Percentiles rank a stretch among this genome's conserved stretches.
These are phyloP conservation scores for Xylaria sp. DNA, from an alignment of 2,329 filamentous ascomycete genomes.

Conservation along the genomic window DNA sequence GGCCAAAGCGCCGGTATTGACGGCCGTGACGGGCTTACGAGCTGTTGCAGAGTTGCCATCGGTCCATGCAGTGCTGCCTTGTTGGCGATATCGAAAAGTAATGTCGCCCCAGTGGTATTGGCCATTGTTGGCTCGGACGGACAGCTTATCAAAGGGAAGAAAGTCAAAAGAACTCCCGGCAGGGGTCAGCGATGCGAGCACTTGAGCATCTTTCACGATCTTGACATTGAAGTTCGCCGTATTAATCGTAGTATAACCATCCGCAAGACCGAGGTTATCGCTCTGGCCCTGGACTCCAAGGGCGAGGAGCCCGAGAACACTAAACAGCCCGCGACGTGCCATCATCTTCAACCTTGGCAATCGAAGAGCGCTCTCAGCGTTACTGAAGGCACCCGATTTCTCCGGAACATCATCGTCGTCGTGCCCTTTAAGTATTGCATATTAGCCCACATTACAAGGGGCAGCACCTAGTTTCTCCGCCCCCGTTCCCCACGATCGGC, in stretches of 20 bases:
- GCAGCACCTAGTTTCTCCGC: conserved; percentile 14
- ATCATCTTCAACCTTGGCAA: conserved; percentile 23
- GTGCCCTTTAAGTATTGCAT: conserved; percentile 21
- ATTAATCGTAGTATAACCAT: conserved; percentile 54
- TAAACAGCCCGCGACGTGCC: conserved; percentile 19
- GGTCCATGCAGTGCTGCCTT: conserved; percentile 55
- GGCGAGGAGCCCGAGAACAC: conserved; percentile 34
- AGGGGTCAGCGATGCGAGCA: conserved; percentile 60
- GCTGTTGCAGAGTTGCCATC: conserved; percentile 57
- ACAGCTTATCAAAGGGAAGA: conserved; percentile 62
- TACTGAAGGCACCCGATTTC: background rate
- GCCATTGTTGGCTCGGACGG: conserved; percentile 58
- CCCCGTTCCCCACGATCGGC: conserved; percentile 18
- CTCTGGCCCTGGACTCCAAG: conserved; percentile 38
- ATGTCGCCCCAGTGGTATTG: conserved; percentile 70
- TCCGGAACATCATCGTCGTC: conserved; percentile 8
- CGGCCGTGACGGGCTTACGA: conserved; percentile 51
- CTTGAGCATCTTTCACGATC: conserved; percentile 57
- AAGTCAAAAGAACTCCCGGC: conserved; percentile 61
- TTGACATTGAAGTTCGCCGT: conserved; percentile 56
- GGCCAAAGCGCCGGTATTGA: conserved; percentile 49
- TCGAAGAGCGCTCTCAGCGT: conserved; percentile 7
- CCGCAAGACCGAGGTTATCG: conserved; percentile 53
- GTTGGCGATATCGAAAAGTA: conserved; percentile 63
- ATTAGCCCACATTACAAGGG: background rate